Evolutionary conservation across 2,329 filamentous ascomycete genomes (phyloP).

Genomic region (Aphanoascus verrucosus): DNA sequence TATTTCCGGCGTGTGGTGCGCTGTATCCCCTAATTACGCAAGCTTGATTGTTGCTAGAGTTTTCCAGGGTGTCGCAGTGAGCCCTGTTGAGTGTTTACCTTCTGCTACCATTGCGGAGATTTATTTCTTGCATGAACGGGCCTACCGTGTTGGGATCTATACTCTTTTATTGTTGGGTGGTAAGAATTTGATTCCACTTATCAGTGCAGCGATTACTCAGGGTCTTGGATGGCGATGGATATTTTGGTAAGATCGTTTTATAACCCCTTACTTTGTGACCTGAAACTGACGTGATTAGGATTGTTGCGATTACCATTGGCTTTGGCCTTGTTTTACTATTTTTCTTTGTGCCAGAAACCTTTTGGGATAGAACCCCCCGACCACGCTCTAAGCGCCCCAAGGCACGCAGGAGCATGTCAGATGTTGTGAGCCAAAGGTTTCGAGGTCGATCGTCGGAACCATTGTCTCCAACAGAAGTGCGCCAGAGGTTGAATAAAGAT

Average conservation of each 20-base stretch:
- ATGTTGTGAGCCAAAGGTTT: constrained; percentile 27
- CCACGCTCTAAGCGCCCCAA: constrained; percentile 35
- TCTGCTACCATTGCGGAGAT: constrained; percentile 94
- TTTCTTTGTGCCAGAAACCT: constrained; percentile 87
- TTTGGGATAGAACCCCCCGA: constrained; percentile 76
- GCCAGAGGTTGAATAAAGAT: constrained; percentile 17
- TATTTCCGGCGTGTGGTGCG: constrained; percentile 70
- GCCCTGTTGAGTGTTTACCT: constrained; percentile 82
- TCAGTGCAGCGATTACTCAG: constrained; percentile 76
- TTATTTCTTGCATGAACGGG: constrained; percentile 87
- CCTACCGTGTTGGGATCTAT: constrained; percentile 87
- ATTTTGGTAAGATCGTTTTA: constrained; percentile 54
- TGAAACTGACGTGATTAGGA: constrained; percentile 41
- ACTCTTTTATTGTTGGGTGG: constrained; percentile 78
- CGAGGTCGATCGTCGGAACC: constrained; percentile 24
- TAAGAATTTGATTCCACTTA: constrained; percentile 79
- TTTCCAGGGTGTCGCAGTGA: constrained; percentile 78
- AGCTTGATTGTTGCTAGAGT: constrained; percentile 74
- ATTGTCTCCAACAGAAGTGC: constrained; percentile 7
- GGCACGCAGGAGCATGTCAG: constrained; percentile 29
- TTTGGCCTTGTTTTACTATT: constrained; percentile 64
- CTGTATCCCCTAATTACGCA: constrained; percentile 65
- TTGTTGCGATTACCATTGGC: constrained; percentile 69
- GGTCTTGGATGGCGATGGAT: constrained; percentile 77
- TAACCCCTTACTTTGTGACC: neutral